Base-by-base conservation (phyloP, 768 basidiomycete species). In the Udeniomyces megalosporus region DNA sequence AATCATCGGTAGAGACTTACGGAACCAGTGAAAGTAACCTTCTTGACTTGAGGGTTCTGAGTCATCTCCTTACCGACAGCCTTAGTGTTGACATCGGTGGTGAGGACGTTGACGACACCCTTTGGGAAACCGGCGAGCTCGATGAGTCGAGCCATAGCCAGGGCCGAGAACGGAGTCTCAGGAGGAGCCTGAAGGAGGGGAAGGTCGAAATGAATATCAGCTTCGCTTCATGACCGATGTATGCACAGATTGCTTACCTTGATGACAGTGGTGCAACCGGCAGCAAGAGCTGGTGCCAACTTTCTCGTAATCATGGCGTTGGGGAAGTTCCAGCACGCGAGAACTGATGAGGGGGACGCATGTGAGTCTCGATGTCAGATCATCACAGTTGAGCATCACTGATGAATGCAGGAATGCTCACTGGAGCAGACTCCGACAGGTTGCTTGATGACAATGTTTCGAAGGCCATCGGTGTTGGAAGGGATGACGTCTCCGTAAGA, bases 41-140 rank as follows among this genome's bases (percentile, higher is more conserved):
- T 96, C 74, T 81, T 85, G 64, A 99, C 83, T 31, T 73, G 75
- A 67, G 83, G 83, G 77, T 81, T 95, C 73, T 91, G 85, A 72
- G 89, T 93, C 78, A 99, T 81, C 76, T 96, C 93, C 68, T 85
- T 84, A 22, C 90, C 95, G 32, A 97, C 86, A n/a, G 84, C 87
- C 61, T 73, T 71, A 34, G 92, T 82, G 69, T 95, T 82, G 71
- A 85, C 85, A 52, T 84, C 80, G 2, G 91, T 91, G 2, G 90
- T 87, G 46, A 99, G 82, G 53, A 95, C 79, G 74, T 99, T 97
- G 72, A 99, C 82, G 42, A 96, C 95, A 48, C 95, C 95, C 35
- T 86, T 82, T 4, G 95, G 93, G 48, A 99, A 76, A 35, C 93
- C 95, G n/a, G 92, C 93, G 45, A 89, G 84, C 49, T 78, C 48